Conservation (phyloP, 2,329 filamentous ascomycete genomes). For the Xylariaceae sp. region DNA sequence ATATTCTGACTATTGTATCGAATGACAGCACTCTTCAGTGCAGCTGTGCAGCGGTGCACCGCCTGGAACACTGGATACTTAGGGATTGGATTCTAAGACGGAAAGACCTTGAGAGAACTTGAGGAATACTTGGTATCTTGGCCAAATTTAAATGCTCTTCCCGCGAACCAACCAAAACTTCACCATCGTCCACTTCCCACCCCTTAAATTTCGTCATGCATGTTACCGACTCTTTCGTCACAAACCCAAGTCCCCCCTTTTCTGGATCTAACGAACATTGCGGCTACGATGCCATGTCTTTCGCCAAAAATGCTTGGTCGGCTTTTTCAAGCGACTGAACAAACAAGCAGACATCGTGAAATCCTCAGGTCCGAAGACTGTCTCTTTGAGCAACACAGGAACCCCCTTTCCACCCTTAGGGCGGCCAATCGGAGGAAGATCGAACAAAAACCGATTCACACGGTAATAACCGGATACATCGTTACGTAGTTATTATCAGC, state of each 20-base stretch:
- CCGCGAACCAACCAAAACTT: conserved; percentile 10
- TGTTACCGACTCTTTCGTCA: conserved; percentile 5
- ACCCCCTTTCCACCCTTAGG: no score
- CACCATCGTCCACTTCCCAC: conserved; percentile 13
- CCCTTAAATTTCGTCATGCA: conserved; percentile 10
- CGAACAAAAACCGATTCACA: no score
- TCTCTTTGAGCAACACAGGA: conserved; percentile 6
- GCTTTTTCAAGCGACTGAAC: conserved; percentile 1
- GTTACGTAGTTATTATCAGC: no score
- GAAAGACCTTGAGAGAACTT: no score
- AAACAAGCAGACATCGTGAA: conserved; percentile 12
- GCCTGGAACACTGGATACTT: no score
- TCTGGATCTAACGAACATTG: conserved; percentile 1
- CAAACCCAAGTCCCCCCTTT: conserved; percentile 12
- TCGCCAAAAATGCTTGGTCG: conserved; percentile 10
- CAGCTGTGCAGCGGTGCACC: no score
- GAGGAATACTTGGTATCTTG: no score
- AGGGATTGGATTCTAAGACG: no score
- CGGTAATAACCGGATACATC: no score
- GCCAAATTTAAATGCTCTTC: conserved; percentile 10
- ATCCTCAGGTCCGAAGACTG: conserved; percentile 1
- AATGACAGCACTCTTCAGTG: no score
- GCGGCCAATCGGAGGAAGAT: no score
- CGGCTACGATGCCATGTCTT: conserved; percentile 11
- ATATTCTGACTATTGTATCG: no score